A percentile compares a stretch with the other conserved stretches of the same genome.
Evolutionary conservation across 148 eudicot genomes (phyloP).

Genomic region (Polygonum aviculare): DNA sequence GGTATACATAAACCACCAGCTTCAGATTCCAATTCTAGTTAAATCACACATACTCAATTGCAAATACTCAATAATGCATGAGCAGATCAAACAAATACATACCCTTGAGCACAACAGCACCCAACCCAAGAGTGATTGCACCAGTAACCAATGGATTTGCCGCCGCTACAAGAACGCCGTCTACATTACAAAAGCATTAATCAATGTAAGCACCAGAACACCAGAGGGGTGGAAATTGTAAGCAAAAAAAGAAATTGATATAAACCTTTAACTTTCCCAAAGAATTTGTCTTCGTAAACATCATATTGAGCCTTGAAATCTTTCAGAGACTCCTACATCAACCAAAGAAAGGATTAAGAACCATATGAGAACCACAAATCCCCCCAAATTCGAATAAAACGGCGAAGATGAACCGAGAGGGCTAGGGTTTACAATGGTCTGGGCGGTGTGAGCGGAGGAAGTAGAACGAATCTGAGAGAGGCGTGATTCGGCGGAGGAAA

Average conservation of each 20-base stretch:
- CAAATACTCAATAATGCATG: neutral
- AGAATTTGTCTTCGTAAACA: constrained; percentile 43
- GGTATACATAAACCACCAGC: neutral
- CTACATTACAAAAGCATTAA: constrained; percentile 28
- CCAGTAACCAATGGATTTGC: constrained; percentile 57
- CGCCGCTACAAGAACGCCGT: constrained; percentile 51
- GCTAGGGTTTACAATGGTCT: constrained; percentile 37
- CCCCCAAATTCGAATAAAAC: neutral
- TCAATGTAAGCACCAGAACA: neutral
- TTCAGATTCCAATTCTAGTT: neutral
- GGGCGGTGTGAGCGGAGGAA: constrained; percentile 54
- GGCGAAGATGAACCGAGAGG: neutral
- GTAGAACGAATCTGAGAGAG: constrained; percentile 53
- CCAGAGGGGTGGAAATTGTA: neutral
- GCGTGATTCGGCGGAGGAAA: constrained; percentile 41
- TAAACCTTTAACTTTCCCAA: constrained; percentile 65
- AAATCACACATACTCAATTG: neutral
- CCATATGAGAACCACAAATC: neutral
- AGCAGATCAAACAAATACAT: constrained; percentile 13
- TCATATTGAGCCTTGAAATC: constrained; percentile 49
- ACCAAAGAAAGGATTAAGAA: constrained; percentile 6
- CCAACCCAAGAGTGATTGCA: constrained; percentile 54
- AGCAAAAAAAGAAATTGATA: neutral
- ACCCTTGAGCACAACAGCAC: constrained; percentile 58
- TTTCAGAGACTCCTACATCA: constrained; percentile 56